Evolutionary conservation across 2,329 filamentous ascomycete genomes (phyloP).

Genomic region (Dothidotthia symphoricarpi): DNA sequence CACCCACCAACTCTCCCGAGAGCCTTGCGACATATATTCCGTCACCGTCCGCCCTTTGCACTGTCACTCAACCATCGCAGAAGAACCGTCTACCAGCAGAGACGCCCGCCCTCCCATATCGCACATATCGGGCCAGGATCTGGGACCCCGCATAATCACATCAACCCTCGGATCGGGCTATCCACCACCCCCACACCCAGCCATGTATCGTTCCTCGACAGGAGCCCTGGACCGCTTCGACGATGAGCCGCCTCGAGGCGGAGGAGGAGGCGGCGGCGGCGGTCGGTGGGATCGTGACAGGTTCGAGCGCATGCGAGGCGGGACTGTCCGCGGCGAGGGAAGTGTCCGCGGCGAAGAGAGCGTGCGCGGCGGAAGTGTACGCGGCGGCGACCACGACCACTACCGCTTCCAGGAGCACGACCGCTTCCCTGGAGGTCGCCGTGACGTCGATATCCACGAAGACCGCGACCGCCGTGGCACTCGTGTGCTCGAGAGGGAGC

Average conservation of each 20-base stretch:
- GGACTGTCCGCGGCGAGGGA: slow-evolving; percentile 48
- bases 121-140: no score
- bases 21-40: slow-evolving; percentile 15
- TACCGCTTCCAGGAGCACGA: slow-evolving; percentile 48
- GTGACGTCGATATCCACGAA: slow-evolving; percentile 46
- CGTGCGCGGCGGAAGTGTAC: slow-evolving; percentile 13
- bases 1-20: slow-evolving; percentile 9
- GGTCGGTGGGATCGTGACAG: slow-evolving; percentile 53
- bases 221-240: slow-evolving; percentile 47
- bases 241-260: slow-evolving; percentile 37
- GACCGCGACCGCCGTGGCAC: slow-evolving; percentile 43
- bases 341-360: slow-evolving; percentile 47
- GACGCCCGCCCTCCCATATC: no score
- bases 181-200: slow-evolving; percentile 8
- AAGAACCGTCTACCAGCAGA: not conserved
- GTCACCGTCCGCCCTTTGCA: slow-evolving; percentile 7
- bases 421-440: slow-evolving; percentile 42
- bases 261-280: slow-evolving; percentile 33
- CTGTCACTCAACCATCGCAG: slow-evolving; percentile 3
- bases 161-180: not conserved
- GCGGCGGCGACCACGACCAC: slow-evolving; percentile 37
- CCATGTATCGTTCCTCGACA: slow-evolving; percentile 43
- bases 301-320: slow-evolving; percentile 47
- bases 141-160: slow-evolving; percentile 2
- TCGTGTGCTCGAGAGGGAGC: slow-evolving; percentile 49